Conservation (phyloP, 768 basidiomycete genomes). For the Termitomyces titanicus region DNA sequence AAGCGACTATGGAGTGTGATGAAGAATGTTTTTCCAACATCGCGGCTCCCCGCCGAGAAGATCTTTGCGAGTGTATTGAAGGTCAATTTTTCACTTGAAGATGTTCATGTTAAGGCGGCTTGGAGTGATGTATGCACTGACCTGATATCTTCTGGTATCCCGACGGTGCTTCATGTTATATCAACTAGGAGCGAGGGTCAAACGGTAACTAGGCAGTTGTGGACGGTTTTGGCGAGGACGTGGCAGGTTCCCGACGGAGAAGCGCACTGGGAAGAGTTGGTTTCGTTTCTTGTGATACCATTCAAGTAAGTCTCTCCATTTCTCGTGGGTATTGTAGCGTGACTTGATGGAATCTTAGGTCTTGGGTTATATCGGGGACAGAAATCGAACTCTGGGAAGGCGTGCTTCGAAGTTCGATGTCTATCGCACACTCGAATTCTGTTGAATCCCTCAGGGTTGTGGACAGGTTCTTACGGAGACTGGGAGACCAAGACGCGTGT, state of each 20-base stretch:
- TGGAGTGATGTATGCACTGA: conserved; percentile 51
- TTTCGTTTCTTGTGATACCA: conserved; percentile 44
- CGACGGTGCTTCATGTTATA: conserved; percentile 34
- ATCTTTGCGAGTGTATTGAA: conserved; percentile 46
- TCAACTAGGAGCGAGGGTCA: conserved; percentile 24
- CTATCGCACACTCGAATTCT: conserved; percentile 17
- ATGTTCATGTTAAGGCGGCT: conserved; percentile 30
- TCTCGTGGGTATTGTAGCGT: background rate
- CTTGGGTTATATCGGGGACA: conserved; percentile 38
- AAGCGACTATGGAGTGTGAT: conserved; percentile 48
- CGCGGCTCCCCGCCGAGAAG: conserved; percentile 42
- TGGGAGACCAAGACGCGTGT: conserved; percentile 16
- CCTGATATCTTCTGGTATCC: conserved; percentile 39
- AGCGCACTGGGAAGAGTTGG: conserved; percentile 36
- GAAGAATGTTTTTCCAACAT: conserved; percentile 41
- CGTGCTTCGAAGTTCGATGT: conserved; percentile 29
- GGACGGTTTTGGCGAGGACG: conserved; percentile 40
- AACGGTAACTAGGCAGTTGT: conserved; percentile 41
- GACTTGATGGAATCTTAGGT: conserved; percentile 26
- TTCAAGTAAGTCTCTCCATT: conserved; percentile 34
- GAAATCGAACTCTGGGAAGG: conserved; percentile 42
- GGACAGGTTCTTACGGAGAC: conserved; percentile 23
- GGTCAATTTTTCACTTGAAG: conserved; percentile 35
- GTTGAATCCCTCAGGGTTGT: conserved; percentile 20
- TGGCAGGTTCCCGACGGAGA: conserved; percentile 21